Conservation (phyloP, 78 protist genomes). For the Dictyostelium brefeldianum region DNA sequence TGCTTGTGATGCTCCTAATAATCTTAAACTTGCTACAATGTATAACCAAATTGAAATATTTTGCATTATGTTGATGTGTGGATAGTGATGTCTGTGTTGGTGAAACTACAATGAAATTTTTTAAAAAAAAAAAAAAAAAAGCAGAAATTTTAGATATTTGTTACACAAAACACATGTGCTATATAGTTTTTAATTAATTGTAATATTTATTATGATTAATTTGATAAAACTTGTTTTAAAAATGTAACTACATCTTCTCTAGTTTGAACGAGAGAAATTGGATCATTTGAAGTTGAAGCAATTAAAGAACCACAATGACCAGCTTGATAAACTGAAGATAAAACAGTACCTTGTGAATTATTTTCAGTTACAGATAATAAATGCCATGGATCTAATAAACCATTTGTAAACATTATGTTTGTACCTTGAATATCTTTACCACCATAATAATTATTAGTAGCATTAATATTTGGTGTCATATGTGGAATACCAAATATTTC, state of each 20-base stretch:
- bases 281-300: conserved; percentile 33
- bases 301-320: conserved; percentile 75
- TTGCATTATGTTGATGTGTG: conserved; percentile 28
- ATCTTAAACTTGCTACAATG: conserved; percentile 51
- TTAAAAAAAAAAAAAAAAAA: no score
- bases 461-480: conserved; percentile 65
- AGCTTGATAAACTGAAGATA: conserved; percentile 49
- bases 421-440: conserved; percentile 33
- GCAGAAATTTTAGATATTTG: no score
- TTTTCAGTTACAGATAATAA: conserved; percentile 25
- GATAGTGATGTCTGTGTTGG: background rate
- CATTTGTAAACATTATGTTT: conserved; percentile 74
- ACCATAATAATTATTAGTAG: conserved; percentile 51
- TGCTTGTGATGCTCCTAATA: conserved; percentile 57
- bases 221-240: conserved; percentile 19
- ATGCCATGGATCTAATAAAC: conserved; percentile 75
- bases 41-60: conserved; percentile 72
- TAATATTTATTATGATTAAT: background rate
- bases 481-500: conserved; percentile 40
- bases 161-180: no score
- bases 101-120: no score
- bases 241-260: conserved; percentile 24
- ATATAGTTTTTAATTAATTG: no score
- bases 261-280: conserved; percentile 42
- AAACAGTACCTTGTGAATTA: conserved; percentile 26